Base-by-base conservation (phyloP, 164 flowering plant genomes). In the Berberis thunbergii region DNA sequence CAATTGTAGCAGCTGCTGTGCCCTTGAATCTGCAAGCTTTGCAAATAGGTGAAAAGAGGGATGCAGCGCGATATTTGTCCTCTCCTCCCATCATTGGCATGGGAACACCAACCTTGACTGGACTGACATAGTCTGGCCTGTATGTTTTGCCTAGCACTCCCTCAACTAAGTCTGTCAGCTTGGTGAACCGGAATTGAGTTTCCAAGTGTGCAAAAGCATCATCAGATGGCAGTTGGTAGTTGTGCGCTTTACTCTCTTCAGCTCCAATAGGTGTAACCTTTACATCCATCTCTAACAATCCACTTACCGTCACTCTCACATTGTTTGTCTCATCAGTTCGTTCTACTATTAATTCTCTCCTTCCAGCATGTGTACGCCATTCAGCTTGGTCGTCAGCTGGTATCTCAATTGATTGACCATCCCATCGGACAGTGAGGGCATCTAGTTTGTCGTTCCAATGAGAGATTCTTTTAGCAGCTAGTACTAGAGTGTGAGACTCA, bases 41-140 rank as follows among this genome's bases (percentile, higher is more conserved):
- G 76, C 91, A 88, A 42, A 69, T 2, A 52, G 85, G 57, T 26
- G 88, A 86, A 62, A 64, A 70, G 9, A 86, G 71, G 2, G 87
- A 80, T 1, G 83, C 72, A 1, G 87, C 80, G 7, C 64, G 63
- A 67, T 86, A 83, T 70, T 74, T 80, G 75, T 84, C 89, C 65
- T 88, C 96, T 1, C 91, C 96, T 2, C 91, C 89, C 88, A 84
- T 78, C 80, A 82, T 73, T 1, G 96, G 92, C 92, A 83, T 85
- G 2, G 85, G 73, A 3, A 86, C 84, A 4, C 87, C 90, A 4
- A 60, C 64, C 80, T 83, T 85, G 13, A 79, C 90, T 0, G 86
- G 86, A 54, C 81, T 79, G 41, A 82, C 81, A 49, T 80, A 88
- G 40, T 64, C 75, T 4, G 85, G 91, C 73, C 74, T 60, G 67